Evolutionary conservation across 176 grass and related monocot genomes (phyloP), one percentile per base, ranked within the genome.

Genomic region (Triticum aestivum): DNA sequence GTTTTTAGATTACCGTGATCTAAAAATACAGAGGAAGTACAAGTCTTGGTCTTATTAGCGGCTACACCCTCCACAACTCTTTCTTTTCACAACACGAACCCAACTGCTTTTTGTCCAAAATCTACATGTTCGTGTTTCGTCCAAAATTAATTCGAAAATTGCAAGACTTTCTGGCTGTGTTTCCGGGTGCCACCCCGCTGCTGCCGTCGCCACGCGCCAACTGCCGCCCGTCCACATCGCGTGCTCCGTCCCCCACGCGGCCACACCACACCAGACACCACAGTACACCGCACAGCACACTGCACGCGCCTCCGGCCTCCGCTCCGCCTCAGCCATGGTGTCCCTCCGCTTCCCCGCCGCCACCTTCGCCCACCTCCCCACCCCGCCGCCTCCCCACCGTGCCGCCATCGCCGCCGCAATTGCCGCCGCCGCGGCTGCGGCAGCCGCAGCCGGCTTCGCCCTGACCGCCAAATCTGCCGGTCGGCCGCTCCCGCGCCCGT

Each of bases 311-410:
- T 89, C 80, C 47, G 27, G 79, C 79, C 35, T 65, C 33, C 33
- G 30, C 78, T 24, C 37, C 73, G 37, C 39, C 79, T 61, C 49
- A 58, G 79, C 87, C 82, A 89, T 87, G 88, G 83, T 91, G 18
- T 86, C 92, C 49, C 88, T 83, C 63, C 83, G 82, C 54, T 85
- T 88, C 78, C 51, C 86, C 51, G 65, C 75, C 52, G 70, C 83
- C 29, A 51, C 79, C 51, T 80, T 76, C 41, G 69, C 82, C 7
- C 89, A n/a, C 33, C 61, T 84, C 24, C 83, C 85, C 24, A 58
- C 83, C 38, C 78, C 79, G 11, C 38, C 33, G 2, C 27, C 59
- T 18, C 75, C 66, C 68, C 79, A 75, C n/a, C 59, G 63, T 30
- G 11, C 83, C 9, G 23, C 70, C 73, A 70, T 83, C 37, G 74